These are phyloP conservation scores for Jackrogersella minutella DNA, from an alignment of 495 filamentous ascomycete genomes.

Conservation along the genomic window DNA sequence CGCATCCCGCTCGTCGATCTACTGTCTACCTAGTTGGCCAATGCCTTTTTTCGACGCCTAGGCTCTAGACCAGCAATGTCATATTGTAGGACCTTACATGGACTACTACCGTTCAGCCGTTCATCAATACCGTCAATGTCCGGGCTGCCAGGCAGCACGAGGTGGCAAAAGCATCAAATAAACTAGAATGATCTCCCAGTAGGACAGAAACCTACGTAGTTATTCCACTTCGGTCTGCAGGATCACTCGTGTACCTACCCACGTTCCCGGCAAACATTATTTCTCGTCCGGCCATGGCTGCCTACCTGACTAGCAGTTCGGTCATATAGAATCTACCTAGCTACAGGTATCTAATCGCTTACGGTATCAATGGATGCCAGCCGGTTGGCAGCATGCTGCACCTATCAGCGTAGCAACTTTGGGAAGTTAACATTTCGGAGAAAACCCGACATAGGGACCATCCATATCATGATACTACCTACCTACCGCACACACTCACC, in stretches of 20 bases:
- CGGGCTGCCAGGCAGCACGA: background rate
- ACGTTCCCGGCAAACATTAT: slow-evolving; percentile 13
- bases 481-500: slow-evolving; percentile 11
- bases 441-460: slow-evolving; percentile 23
- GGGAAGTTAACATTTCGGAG: too few species aligned
- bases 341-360: background rate
- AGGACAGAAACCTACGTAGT: background rate
- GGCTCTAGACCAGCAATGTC: slow-evolving; percentile 16
- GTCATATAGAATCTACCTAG: too few species aligned
- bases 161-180: slow-evolving; percentile 19
- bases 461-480: slow-evolving; percentile 32
- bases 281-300: background rate
- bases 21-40: slow-evolving; percentile 4
- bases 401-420: too few species aligned
- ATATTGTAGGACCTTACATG: slow-evolving; percentile 15
- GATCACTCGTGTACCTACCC: slow-evolving; percentile 16
- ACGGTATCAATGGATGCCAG: slow-evolving; percentile 26
- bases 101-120: too few species aligned
- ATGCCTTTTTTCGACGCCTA: slow-evolving; percentile 9
- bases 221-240: slow-evolving; percentile 1
- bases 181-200: slow-evolving; percentile 25
- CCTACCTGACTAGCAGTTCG: background rate
- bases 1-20: slow-evolving; percentile 34
- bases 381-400: slow-evolving; percentile 18
- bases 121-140: slow-evolving; percentile 3